These are phyloP conservation scores for Kwoniella heveanensis DNA, from an alignment of 768 basidiomycete genomes.

Conservation along the genomic window DNA sequence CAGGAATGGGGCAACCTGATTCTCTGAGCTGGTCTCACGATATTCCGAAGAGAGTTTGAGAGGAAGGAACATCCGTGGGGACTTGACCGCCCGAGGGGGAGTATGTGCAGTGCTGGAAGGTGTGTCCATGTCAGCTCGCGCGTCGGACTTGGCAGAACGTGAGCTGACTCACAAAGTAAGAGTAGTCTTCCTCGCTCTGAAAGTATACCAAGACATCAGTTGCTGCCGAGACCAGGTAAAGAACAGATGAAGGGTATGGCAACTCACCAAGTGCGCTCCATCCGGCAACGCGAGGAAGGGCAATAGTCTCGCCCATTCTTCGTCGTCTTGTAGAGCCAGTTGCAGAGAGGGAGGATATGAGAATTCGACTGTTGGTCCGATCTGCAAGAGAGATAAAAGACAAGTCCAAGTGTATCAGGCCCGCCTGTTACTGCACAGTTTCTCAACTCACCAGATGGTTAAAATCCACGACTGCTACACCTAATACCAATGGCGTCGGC, in stretches of 20 bases:
- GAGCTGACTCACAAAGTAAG: conserved; percentile 67
- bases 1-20: neutral
- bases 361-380: conserved; percentile 86
- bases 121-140: neutral
- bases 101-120: conserved; percentile 51
- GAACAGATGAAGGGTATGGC: neutral
- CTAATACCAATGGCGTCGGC: conserved; percentile 61
- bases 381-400: too few relatives aligned
- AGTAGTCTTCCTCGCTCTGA: conserved; percentile 89
- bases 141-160: neutral
- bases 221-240: neutral
- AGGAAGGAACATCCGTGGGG: conserved; percentile 43
- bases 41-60: conserved; percentile 88
- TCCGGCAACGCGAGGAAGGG: conserved; percentile 97
- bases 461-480: conserved; percentile 91
- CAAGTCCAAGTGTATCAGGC: too few relatives aligned
- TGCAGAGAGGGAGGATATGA: conserved; percentile 62
- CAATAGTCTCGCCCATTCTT: conserved; percentile 78
- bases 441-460: conserved; percentile 74
- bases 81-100: conserved; percentile 32
- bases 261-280: conserved; percentile 85
- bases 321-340: conserved; percentile 63
- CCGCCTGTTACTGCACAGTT: neutral
- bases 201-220: neutral
- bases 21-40: conserved; percentile 63